Evolutionary conservation across 305 asterid genomes (phyloP).

Genomic region (Fraxinus angustifolia): DNA sequence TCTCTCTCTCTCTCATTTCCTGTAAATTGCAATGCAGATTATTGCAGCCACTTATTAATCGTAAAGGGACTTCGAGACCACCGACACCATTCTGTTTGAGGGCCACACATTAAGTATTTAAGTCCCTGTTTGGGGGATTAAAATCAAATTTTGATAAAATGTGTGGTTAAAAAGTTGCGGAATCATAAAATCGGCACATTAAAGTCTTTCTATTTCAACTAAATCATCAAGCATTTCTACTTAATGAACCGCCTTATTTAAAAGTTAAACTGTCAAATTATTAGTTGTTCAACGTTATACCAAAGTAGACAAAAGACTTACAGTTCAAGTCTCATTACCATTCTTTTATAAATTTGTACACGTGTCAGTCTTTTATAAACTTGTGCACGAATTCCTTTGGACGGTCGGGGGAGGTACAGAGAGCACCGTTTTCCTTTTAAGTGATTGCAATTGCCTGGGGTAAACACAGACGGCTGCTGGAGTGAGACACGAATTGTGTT

Average conservation of each 20-base stretch:
- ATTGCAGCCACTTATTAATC: background rate
- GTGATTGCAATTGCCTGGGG: constrained; percentile 81
- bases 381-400: constrained; percentile 55
- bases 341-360: background rate
- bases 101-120: background rate
- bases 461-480: constrained; percentile 67
- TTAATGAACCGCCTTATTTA: background rate
- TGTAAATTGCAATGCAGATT: background rate
- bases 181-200: too few relatives aligned
- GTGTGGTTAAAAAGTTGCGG: background rate
- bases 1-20: background rate
- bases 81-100: background rate
- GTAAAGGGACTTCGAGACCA: background rate
- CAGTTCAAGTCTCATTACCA: background rate
- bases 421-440: constrained; percentile 55
- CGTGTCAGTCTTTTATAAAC: background rate
- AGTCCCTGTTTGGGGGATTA: background rate
- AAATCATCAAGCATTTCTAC: background rate
- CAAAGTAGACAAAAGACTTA: background rate
- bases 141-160: too few relatives aligned
- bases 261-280: background rate
- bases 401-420: constrained; percentile 73
- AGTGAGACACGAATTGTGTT: constrained; percentile 27
- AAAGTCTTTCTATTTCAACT: background rate
- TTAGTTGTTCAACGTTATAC: background rate